Base-by-base conservation (phyloP, 2,329 filamentous ascomycete genomes). In the Fusarium sambucinum region DNA sequence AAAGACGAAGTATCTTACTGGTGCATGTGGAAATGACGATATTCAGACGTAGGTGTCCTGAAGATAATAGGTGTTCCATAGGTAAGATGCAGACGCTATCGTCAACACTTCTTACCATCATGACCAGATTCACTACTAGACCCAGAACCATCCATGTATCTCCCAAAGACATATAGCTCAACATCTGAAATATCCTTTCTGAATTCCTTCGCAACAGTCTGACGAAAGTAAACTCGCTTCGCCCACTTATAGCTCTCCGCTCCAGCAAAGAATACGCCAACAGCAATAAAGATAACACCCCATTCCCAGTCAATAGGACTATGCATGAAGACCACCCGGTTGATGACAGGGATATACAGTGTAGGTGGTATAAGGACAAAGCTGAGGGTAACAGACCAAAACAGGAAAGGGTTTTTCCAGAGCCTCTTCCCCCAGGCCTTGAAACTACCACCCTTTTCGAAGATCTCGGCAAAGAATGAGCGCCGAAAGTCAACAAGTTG, bases 331-430 rank as follows among this genome's bases (percentile, higher is more conserved):
- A 92, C 89, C 3, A 81, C 79, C 10, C 83, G 82, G 75, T 91
- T 91, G 70, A 92, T 82, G 13, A 86, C 86, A 0, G 90, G 90
- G 53, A 92, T 91, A 71, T 93, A 93, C 1, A 90, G 78, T 6
- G 85, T 84, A 0, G 87, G 87, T 66, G 90, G 87, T 1, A 87
- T 82, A 5, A 84, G 83, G 27, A 89, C 66, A 63, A 85, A 86
- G 11, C 87, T 88, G 10, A 85, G 75, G 35, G 86, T 81, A 11
- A 84, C 78, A 1, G 81, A 78, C 75, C 77, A 83, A 73, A 83
- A 84, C 16, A 84, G 76, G 75, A 88, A 87, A 50, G 82, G 78
- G 75, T 88, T 88, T 55, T 79, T 75, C 85, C 84, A 87, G 9
- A 87, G 70, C 12, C 88, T 85, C 45, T 79, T 67, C 53, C 86